These are phyloP conservation scores for Fraxinus xanthoxyloides DNA, from an alignment of 305 asterid species.

Conservation along the genomic window DNA sequence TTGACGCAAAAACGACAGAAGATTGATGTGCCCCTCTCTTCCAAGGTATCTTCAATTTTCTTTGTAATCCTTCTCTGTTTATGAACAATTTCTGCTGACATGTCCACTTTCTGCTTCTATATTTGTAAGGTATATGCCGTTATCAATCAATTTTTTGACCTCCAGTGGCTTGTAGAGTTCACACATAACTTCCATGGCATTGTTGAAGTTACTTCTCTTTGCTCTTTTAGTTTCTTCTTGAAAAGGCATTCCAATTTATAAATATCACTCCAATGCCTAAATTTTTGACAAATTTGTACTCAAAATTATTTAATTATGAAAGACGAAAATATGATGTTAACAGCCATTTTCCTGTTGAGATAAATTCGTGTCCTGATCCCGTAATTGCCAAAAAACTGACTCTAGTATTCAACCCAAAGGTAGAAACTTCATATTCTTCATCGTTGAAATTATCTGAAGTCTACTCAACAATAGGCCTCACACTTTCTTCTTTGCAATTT, in stretches of 20 bases:
- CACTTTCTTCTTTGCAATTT: not conserved
- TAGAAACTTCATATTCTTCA: too few relatives aligned
- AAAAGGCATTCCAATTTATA: not conserved
- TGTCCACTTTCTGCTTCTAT: not conserved
- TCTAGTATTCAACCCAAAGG: too few relatives aligned
- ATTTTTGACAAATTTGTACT: not conserved
- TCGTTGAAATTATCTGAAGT: too few relatives aligned
- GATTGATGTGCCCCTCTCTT: slow-evolving; percentile 50
- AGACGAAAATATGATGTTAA: too few relatives aligned
- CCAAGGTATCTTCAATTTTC: slow-evolving; percentile 45
- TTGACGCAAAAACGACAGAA: slow-evolving; percentile 63
- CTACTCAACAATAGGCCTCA: not conserved
- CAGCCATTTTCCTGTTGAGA: too few relatives aligned
- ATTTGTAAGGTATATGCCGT: not conserved
- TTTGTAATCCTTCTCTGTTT: not conserved
- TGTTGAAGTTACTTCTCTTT: not conserved
- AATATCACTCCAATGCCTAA: not conserved
- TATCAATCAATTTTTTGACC: not conserved
- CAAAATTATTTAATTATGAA: too few relatives aligned
- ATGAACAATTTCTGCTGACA: not conserved
- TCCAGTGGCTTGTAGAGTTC: not conserved
- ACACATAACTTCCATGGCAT: not conserved
- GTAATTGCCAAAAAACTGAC: too few relatives aligned
- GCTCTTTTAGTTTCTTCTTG: not conserved
- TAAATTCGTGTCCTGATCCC: too few relatives aligned